These are phyloP conservation scores for Lachancea sp. DNA, from an alignment of 805 yeast species.

Conservation along the genomic window DNA sequence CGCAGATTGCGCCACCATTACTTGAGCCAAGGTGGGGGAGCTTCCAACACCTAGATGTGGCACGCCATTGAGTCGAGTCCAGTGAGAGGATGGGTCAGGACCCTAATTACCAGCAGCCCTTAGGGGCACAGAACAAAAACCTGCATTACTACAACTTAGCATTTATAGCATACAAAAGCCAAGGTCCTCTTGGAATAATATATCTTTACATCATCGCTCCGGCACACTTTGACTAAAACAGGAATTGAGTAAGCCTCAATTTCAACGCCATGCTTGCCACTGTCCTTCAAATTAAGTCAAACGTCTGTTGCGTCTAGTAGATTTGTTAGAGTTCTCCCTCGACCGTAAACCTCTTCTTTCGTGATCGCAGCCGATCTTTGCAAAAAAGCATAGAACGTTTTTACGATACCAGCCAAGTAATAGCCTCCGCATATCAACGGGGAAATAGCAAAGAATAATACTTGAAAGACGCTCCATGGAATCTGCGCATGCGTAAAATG, in stretches of 20 bases:
- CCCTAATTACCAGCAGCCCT: too few species aligned
- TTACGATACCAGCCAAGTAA: neutral
- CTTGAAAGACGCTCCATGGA: conserved; percentile 3
- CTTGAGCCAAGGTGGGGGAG: too few species aligned
- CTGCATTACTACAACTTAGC: neutral
- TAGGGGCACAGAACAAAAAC: neutral
- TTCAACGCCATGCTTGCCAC: neutral
- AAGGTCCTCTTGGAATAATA: neutral
- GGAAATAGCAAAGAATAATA: conserved; percentile 5
- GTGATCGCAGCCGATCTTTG: conserved; percentile 33
- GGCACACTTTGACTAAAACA: too few species aligned
- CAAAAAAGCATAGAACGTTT: neutral
- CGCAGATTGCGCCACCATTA: too few species aligned
- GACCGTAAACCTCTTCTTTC: conserved; percentile 51
- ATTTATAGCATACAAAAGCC: neutral
- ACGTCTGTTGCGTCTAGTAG: conserved; percentile 8
- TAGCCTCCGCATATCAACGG: conserved; percentile 4
- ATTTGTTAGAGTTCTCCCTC: conserved; percentile 50
- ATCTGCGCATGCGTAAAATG: neutral
- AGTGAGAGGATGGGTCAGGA: too few species aligned
- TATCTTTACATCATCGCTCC: neutral
- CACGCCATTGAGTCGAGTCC: too few species aligned
- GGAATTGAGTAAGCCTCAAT: too few species aligned
- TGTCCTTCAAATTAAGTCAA: neutral
- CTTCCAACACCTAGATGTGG: neutral